A percentile compares a stretch with the other conserved stretches of the same genome.
phyloP scores from a whole-genome alignment of 208 protist genomes.

The Trypanosoma lewisi region DNA sequence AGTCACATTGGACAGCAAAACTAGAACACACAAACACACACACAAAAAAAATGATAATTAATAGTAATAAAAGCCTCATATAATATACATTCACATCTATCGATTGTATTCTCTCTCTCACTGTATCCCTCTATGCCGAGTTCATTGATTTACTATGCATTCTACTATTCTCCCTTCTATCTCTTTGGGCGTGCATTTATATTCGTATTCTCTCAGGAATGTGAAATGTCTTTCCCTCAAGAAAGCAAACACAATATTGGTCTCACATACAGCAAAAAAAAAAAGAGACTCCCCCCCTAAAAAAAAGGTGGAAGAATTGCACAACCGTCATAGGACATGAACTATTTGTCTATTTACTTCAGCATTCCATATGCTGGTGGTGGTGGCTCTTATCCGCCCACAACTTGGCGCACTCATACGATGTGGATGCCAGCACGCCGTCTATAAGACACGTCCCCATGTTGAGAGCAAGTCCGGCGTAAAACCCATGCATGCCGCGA shows the following conservation, averaged over 20 bases:
- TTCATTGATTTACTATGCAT: too few species aligned
- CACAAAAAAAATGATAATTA: not conserved
- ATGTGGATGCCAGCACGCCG: conserved; percentile 67
- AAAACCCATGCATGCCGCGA: conserved; percentile 68
- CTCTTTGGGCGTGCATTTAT: not conserved
- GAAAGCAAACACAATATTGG: too few species aligned
- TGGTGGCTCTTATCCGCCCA: conserved; percentile 48
- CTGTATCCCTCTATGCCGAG: too few species aligned
- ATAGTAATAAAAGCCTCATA: not conserved
- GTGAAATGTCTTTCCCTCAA: too few species aligned
- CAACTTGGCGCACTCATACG: conserved; percentile 87
- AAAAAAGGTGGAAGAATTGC: too few species aligned
- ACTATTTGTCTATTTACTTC: too few species aligned
- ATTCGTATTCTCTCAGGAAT: conserved; percentile 7
- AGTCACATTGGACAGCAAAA: too few species aligned
- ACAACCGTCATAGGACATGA: too few species aligned
- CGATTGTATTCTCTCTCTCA: too few species aligned
- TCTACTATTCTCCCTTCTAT: too few species aligned
- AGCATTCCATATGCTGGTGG: not conserved
- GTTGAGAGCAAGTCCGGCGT: conserved; percentile 63
- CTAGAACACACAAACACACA: not conserved
- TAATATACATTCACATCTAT: not conserved
- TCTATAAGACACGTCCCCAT: conserved; percentile 71
- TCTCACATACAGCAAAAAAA: too few species aligned
- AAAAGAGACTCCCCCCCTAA: too few species aligned